These are phyloP conservation scores for Blepharisma undulans DNA, from an alignment of 169 alveolate genomes.

Conservation along the genomic window DNA sequence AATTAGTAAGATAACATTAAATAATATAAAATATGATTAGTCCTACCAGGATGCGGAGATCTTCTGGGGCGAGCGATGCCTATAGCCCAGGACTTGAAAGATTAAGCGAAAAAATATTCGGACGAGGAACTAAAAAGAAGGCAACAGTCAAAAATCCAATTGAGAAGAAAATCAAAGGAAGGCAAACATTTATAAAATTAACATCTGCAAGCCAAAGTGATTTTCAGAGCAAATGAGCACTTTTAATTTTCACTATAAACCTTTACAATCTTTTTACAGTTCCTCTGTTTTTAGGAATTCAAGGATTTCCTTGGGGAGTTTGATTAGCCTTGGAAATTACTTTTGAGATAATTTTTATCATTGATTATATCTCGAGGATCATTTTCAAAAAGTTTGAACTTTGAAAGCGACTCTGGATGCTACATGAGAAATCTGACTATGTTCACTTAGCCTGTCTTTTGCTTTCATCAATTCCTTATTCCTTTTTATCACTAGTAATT, in stretches of 20 bases:
- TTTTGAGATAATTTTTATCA: conserved; percentile 22
- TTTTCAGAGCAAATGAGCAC: conserved; percentile 48
- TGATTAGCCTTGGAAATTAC: conserved; percentile 30
- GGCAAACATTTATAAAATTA: neutral
- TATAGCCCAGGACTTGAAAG: neutral
- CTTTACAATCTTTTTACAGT: conserved; percentile 47
- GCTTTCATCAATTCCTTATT: conserved; percentile 40
- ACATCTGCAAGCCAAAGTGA: conserved; percentile 47
- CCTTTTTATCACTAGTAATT: neutral
- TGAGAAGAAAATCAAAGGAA: neutral
- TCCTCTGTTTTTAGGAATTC: conserved; percentile 50
- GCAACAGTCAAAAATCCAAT: neutral
- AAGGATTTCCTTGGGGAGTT: conserved; percentile 53
- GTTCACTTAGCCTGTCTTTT: neutral
- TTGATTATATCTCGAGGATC: conserved; percentile 17
- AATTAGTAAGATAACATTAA: neutral
- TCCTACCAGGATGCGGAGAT: neutral
- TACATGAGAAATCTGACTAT: conserved; percentile 30
- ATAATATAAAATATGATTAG: neutral
- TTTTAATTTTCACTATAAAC: conserved; percentile 16
- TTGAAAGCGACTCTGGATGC: conserved; percentile 52
- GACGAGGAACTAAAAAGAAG: neutral
- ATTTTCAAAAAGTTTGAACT: neutral
- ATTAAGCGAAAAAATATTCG: neutral
- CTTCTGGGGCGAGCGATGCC: neutral